Evolutionary conservation across 257 asterid species (phyloP), one percentile per base, ranked within the genome.

Genomic region (Solanum chmielewskii): DNA sequence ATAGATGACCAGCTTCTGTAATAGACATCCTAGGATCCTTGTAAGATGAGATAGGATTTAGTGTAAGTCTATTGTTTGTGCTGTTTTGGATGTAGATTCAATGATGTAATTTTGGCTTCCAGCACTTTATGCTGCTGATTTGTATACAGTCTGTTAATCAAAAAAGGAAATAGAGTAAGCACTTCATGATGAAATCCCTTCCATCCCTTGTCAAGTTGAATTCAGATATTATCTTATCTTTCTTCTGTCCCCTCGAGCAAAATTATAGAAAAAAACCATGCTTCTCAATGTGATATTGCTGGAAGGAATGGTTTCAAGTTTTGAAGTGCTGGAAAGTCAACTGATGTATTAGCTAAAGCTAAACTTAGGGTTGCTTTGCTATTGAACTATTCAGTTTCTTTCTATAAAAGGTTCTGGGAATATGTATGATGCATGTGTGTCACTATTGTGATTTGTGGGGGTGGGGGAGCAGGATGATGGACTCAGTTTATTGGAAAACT

Each of bases 91-190:
- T 62, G 33, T 60, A 62, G 33, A 62, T 62, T 62, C 70, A 23
- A 62, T 62, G 70, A 62, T n/a, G 70, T 62, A 62, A n/a, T n/a
- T 10, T 62, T 62, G 29, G 31, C 16, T 62, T 64, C 33, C 71
- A n/a, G 71, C 71, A n/a, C 33, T 64, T 64, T n/a, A 16, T 64
- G 71, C 71, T 64, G 71, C 11, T 64, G 71, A 64, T 64, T 64
- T n/a, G 25, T 62, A n/a, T 25, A n/a, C 4, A n/a, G 31, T n/a
- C 71, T 64, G 16, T n/a, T 64, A n/a, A 25, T 64, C 71, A n/a
- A 62, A 64, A 62, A 64, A n/a, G 11, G 5, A 64, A 98, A 96
- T 88, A 92, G 98, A 95, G 99, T 97, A 92, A 92, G 94, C 73
- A 85, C 25, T 87, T 49, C 33, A 45, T 86, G 64, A 31, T 31